Evolutionary conservation across 345 rosid genomes (phyloP), one percentile per base, ranked within the genome.

Genomic region (Aurinia saxatilis): DNA sequence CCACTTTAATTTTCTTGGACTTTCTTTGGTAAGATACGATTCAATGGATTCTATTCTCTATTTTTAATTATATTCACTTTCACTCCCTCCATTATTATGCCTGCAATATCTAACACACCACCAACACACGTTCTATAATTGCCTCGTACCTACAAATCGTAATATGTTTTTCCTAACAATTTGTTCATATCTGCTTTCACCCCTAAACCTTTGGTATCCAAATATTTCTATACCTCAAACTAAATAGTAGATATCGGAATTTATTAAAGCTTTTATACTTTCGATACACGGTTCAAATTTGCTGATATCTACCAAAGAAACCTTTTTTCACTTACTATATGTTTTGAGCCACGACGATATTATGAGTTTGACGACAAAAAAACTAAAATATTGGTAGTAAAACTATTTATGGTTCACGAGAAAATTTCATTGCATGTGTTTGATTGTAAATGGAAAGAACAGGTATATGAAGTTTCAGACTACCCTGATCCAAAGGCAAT

Each of bases 111-210:
- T 62, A 62, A 70, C 58, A 38, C 74, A 62, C 50, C 50, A 52
- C 62, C 67, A 69, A 54, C 69, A 62, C 74, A 63, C 64, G 69
- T 70, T 63, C 45, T 50, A 70, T 38, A 70, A 55, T 31, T 63
- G 59, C 69, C 58, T 63, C 59, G 59, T 70, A 63, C 69, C 64
- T 70, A 70, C 64, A 63, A 63, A 34, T 50, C 63, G 16, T 13
- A 51, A 1, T 68, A 52, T 47, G 45, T 14, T 39, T 51, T 51
- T 60, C 30, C 41, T 37, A 34, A 17, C 62, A 17, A 11, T 55
- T 63, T 62, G 63, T 70, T 45, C 67, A 27, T 52, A 44, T 52
- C 15, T 68, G 52, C 16, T 66, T 5, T 36, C 25, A 14, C 19
- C 65, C 45, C 15, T 2, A 6, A n/a, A 41, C 54, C 30, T 49